Evolutionary conservation across 2,329 filamentous ascomycete species (phyloP).

Genomic region (Chrysoporthe deuterocubensis): DNA sequence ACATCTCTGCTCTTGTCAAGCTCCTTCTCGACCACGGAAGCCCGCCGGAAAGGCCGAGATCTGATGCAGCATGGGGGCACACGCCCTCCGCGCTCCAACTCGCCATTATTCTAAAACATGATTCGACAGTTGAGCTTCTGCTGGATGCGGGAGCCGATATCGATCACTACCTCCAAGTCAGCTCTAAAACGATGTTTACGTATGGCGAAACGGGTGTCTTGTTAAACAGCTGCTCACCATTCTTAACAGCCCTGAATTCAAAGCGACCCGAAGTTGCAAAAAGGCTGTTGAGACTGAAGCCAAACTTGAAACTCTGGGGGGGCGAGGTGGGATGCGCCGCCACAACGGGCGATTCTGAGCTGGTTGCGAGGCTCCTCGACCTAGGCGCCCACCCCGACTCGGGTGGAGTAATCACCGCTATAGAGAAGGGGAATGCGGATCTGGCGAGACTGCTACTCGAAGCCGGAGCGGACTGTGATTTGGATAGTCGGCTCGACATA

Average conservation of each 20-base stretch:
- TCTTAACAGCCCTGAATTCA: background rate
- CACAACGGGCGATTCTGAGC: background rate
- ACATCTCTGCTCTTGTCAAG: background rate
- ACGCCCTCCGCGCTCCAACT: background rate
- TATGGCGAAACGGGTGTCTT: too few species aligned
- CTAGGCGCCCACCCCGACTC: background rate
- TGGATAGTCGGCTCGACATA: background rate
- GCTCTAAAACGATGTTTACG: too few species aligned
- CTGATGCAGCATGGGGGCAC: accelerated
- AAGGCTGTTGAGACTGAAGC: background rate
- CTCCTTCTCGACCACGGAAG: background rate
- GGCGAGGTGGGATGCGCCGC: background rate
- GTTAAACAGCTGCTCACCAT: background rate
- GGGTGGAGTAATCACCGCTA: background rate
- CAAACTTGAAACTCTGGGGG: background rate
- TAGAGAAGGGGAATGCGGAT: accelerated
- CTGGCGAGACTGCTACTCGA: background rate
- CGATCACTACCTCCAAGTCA: background rate
- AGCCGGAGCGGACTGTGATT: accelerated
- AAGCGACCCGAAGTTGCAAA: accelerated
- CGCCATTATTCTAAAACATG: too few species aligned
- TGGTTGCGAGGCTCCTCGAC: background rate
- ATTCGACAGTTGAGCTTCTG: background rate
- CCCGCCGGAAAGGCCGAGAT: background rate
- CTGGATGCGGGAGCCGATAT: slow-evolving; percentile 1